Base-by-base conservation (phyloP, 495 filamentous ascomycete species). In the Chaetomium fimeti region DNA sequence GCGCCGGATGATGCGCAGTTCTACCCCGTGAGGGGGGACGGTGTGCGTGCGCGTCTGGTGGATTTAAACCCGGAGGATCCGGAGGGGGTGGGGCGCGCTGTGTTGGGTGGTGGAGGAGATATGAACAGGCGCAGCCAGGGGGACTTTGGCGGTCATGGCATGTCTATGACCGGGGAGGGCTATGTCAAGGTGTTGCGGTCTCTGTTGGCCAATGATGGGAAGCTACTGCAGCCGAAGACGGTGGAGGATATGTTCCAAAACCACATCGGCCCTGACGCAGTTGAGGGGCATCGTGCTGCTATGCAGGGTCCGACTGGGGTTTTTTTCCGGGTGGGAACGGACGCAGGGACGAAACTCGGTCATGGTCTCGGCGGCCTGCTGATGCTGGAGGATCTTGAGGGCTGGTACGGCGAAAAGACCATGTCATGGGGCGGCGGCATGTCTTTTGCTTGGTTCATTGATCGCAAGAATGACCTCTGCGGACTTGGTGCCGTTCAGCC, bases 211-310 rank as follows among this genome's bases (percentile, higher is more conserved):
- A 69, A 71, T 42, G 72, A 74, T 61, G 72, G 71, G 56, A 63
- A 65, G 56, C 24, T 58, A 24, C 56, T 58, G 7, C 51, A 45
- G 38, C 36, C 18, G 32, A 61, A 68, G 56, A 82, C 79, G 29
- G 75, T 80, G 9, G 75, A 79, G 6, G 62, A 73, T 54, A 82
- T 88, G 73, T 86, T 87, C 68, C 56, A 43, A 24, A 54, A 69
- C 42, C 70, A 67, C 12, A 55, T 74, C 5, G 45, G 47, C n/a
- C 56, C 62, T 2, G 61, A 63, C 16, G 61, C 62, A 12, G 63
- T 36, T 40, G 60, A n/a, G 40, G 43, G 49, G 20, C 57, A 63
- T 24, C 66, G 66, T 4, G 63, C 53, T 8, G 45, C 54, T 24
- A 42, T 72, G 66, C 58, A 59, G 2, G 38, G 59, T 1, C 65